Evolutionary conservation across 306 rosid species (phyloP).

Genomic region (Oxytropis ochrocephala): DNA sequence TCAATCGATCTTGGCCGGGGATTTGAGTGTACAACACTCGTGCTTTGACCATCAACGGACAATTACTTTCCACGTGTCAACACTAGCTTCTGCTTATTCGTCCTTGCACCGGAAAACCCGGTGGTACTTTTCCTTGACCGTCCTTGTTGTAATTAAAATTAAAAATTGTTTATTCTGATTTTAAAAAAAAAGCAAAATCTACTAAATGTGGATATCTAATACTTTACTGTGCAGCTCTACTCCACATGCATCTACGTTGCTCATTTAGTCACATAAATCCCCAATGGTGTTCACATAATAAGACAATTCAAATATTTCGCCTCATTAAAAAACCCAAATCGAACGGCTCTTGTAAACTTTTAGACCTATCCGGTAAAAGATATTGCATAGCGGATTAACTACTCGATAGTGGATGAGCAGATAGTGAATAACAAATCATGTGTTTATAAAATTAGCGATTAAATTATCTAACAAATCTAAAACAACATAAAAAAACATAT

Average conservation of each 20-base stretch:
- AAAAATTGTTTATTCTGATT: not conserved
- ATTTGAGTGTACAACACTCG: constrained; percentile 16
- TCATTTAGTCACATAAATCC: not conserved
- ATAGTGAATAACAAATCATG: no score
- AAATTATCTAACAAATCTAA: no score
- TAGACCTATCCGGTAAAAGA: no score
- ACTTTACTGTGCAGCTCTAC: not conserved
- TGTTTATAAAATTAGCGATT: no score
- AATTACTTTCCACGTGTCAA: constrained; percentile 39
- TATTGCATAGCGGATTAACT: no score
- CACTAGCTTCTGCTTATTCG: constrained; percentile 61
- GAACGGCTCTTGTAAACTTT: no score
- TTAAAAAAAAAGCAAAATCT: constrained; percentile 14
- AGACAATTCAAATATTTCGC: no score
- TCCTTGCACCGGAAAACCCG: constrained; percentile 91
- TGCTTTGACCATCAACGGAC: constrained; percentile 42
- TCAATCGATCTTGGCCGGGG: constrained; percentile 38
- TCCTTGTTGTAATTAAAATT: not conserved
- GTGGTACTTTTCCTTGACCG: constrained; percentile 55
- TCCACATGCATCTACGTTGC: constrained; percentile 23
- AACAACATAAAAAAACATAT: no score
- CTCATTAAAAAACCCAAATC: no score
- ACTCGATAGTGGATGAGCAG: no score
- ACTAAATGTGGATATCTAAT: constrained; percentile 4
- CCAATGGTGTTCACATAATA: no score